Base-by-base conservation (phyloP, 306 rosid genomes). In the Rubus idaeus region DNA sequence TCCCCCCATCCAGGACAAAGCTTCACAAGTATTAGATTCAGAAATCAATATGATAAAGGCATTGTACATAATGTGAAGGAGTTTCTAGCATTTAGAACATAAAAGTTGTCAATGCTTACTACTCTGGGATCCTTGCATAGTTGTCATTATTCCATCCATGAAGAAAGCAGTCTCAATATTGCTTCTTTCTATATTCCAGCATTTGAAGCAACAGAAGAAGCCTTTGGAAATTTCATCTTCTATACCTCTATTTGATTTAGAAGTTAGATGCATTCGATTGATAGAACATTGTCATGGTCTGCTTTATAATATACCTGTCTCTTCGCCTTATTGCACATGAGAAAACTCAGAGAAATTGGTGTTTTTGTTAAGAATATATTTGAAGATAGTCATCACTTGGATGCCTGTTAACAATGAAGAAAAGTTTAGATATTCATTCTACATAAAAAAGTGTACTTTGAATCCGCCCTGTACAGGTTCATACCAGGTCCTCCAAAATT, bases 11-110 rank as follows among this genome's bases (percentile, higher is more conserved):
- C 70, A 77, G 86, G 83, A 65, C 74, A 77, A 70, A 56, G 65
- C 51, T 71, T 66, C 44, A 40, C 50, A 5, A 73, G 68, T 57
- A 23, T 53, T 57, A 71, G 75, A 72, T 84, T 87, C 76, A 45
- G 18, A 58, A 84, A 87, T 78, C 88, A 86, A 18, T 84, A 84
- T 30, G 72, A 84, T 70, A 82, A 74, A 75, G 90, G 86, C 69
- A 50, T 84, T 65, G 12, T 79, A 45, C 79, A 79, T 35, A 87
- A 84, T 71, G 75, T 82, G 73, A 77, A 75, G 84, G 88, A 79
- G 50, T 82, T 84, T 67, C 35, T 84, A 53, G 67, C 60, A 8
- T 73, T 63, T 52, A 71, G 66, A 73, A 13, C 66, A 52, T 73
- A 55, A 61, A 12, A 53, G 35, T 18, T 23, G 6, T 30, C 18